phyloP scores from a whole-genome alignment of 441 rosid genomes.

The Bruguiera hainesii region DNA sequence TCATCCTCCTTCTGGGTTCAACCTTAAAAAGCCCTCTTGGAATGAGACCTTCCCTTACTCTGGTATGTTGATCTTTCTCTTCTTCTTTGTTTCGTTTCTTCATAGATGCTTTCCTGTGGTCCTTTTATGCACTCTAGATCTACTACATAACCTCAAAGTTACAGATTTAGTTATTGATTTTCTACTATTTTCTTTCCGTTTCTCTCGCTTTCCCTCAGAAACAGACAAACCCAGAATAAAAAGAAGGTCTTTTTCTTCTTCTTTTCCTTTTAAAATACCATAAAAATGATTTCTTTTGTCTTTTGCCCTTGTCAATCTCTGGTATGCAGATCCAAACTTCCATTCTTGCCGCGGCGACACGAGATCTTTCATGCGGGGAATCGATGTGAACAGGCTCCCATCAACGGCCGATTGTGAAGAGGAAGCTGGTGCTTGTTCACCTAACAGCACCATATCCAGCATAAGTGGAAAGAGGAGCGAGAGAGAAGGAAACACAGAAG shows the following conservation, averaged over 20 bases:
- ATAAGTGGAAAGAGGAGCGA: conserved; percentile 86
- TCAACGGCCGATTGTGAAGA: conserved; percentile 63
- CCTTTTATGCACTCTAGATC: conserved; percentile 7
- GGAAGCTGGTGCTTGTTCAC: conserved; percentile 81
- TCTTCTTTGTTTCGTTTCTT: background rate
- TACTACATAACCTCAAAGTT: conserved; percentile 14
- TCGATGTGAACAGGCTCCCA: conserved; percentile 83
- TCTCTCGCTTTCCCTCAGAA: conserved; percentile 13
- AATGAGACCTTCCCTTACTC: conserved; percentile 46
- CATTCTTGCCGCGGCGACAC: conserved; percentile 50
- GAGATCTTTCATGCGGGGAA: conserved; percentile 57
- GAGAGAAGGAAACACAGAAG: conserved; percentile 66
- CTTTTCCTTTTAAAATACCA: conserved; percentile 5
- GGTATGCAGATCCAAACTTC: conserved; percentile 62
- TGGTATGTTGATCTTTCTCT: conserved; percentile 32
- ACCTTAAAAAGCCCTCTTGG: conserved; percentile 45
- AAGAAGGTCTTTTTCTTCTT: background rate
- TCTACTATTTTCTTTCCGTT: background rate
- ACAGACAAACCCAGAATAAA: conserved; percentile 13
- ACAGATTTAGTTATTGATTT: conserved; percentile 24
- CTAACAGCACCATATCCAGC: conserved; percentile 84
- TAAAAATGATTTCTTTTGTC: conserved; percentile 2
- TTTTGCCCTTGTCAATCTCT: background rate
- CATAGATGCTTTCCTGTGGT: background rate
- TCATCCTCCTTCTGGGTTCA: conserved; percentile 24